Conservation (phyloP, 495 filamentous ascomycete species). For the Monascus purpureus region DNA sequence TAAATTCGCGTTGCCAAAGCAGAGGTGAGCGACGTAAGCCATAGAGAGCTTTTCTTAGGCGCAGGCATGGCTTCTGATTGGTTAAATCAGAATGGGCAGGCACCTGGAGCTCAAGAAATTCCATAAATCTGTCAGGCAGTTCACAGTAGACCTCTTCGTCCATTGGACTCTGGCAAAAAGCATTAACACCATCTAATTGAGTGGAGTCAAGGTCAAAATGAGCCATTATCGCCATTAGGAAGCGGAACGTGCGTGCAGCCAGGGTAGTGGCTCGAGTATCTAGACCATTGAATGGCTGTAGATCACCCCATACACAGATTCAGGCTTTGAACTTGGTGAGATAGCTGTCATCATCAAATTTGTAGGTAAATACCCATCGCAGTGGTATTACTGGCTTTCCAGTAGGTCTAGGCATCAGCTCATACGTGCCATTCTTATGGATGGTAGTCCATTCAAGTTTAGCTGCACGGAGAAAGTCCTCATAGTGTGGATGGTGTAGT, state of each 20-base stretch:
- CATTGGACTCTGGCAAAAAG: slow-evolving; percentile 12
- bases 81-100: too few species aligned
- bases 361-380: too few species aligned
- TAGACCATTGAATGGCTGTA: slow-evolving; percentile 4
- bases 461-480: too few species aligned
- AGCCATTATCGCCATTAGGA: slow-evolving; percentile 10
- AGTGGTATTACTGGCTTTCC: too few species aligned
- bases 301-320: slow-evolving; percentile 14
- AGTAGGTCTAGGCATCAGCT: too few species aligned
- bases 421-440: too few species aligned
- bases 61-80: background rate
- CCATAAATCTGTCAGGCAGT: slow-evolving; percentile 4
- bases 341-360: slow-evolving; percentile 6
- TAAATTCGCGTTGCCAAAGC: slow-evolving; percentile 11
- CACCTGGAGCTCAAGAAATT: background rate
- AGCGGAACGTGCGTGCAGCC: slow-evolving; percentile 9
- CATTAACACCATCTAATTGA: slow-evolving; percentile 14
- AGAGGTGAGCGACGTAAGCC: slow-evolving; percentile 10
- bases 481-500: too few species aligned
- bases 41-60: slow-evolving; percentile 9
- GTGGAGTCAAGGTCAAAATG: slow-evolving; percentile 13
- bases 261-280: slow-evolving; percentile 9
- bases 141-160: slow-evolving; percentile 6
- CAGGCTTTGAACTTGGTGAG: slow-evolving; percentile 16
- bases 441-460: too few species aligned